Base-by-base conservation (phyloP, 495 filamentous ascomycete species). In the Xylaria intraflava region DNA sequence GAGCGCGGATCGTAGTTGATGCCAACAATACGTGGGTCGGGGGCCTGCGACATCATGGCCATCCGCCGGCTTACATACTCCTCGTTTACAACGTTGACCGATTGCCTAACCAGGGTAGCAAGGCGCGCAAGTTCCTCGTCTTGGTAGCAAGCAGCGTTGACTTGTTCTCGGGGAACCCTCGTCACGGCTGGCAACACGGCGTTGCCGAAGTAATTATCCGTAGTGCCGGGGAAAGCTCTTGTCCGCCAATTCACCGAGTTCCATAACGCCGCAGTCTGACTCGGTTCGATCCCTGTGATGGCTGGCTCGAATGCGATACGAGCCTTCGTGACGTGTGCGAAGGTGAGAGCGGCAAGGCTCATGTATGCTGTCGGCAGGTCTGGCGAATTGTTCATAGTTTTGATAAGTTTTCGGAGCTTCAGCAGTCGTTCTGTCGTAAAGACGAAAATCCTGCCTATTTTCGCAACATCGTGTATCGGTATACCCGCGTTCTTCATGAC, bases 381-480 rank as follows among this genome's bases (percentile, higher is more conserved):
- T 24, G 26, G 40, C 36, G 52, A 46, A 17, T 53, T 43, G 31
- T 62, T 65, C 49, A 24, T 46, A 19, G 41, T 31, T 24, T 35
- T 54, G 16, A 66, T 50, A 17, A 62, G 35, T 27, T 65, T 42
- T 29, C 64, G 55, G 4, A 68, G 59, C 53, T 65, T 46, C 31
- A 53, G 41, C 20, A 68, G 46, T 35, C 59, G 57, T 31, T 60
- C 30, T n/a, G 57, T 55, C 11, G 40, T 60, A 46, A 70, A 69
- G 19, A 68, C 60, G 54, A 70, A 70, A 23, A 69, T 68, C 46
- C 59, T 70, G 59, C 65, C 65, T 46, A 57, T 55, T 39, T 58
- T 67, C 45, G 61, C 43, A 30, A 69, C 58, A n/a, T 54, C 39
- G 12, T 55, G 33, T 53, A 67, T 62, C 11, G 60, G 17, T 16